phyloP scores from a whole-genome alignment of 1,139 yeast species.

The Starmera stellimalicola region DNA sequence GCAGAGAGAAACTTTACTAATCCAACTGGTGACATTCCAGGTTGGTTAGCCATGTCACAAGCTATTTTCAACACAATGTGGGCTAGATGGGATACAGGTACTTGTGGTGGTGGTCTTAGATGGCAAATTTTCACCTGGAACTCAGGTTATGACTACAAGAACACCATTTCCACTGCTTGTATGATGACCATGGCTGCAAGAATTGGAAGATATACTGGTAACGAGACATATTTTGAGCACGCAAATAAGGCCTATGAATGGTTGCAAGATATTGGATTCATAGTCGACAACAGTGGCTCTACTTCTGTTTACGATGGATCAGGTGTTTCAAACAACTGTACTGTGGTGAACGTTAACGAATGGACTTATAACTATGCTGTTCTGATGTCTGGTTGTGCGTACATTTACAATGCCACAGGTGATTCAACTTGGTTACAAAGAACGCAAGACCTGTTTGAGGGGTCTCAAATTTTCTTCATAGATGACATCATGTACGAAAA shows the following conservation, averaged over 20 bases:
- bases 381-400: slow-evolving; percentile 50
- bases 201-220: slow-evolving; percentile 49
- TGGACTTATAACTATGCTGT: slow-evolving; percentile 63
- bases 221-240: slow-evolving; percentile 42
- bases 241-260: slow-evolving; percentile 53
- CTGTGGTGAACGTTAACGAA: slow-evolving; percentile 35
- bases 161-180: slow-evolving; percentile 58
- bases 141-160: slow-evolving; percentile 57
- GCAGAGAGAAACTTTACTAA: slow-evolving; percentile 51
- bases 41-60: slow-evolving; percentile 50
- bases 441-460: slow-evolving; percentile 32
- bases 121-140: slow-evolving; percentile 70
- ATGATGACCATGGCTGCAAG: slow-evolving; percentile 54
- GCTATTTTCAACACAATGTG: slow-evolving; percentile 49
- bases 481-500: slow-evolving; percentile 45
- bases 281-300: slow-evolving; percentile 29
- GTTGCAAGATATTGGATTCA: slow-evolving; percentile 42
- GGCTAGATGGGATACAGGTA: slow-evolving; percentile 44
- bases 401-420: slow-evolving; percentile 46
- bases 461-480: slow-evolving; percentile 33
- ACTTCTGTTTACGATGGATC: slow-evolving; percentile 49
- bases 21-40: slow-evolving; percentile 29
- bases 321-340: slow-evolving; percentile 37
- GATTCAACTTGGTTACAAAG: slow-evolving; percentile 44
- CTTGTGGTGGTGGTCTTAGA: slow-evolving; percentile 57